Base-by-base conservation (phyloP, 1,284 basidiomycete genomes). In the Fistulina hepatica region DNA sequence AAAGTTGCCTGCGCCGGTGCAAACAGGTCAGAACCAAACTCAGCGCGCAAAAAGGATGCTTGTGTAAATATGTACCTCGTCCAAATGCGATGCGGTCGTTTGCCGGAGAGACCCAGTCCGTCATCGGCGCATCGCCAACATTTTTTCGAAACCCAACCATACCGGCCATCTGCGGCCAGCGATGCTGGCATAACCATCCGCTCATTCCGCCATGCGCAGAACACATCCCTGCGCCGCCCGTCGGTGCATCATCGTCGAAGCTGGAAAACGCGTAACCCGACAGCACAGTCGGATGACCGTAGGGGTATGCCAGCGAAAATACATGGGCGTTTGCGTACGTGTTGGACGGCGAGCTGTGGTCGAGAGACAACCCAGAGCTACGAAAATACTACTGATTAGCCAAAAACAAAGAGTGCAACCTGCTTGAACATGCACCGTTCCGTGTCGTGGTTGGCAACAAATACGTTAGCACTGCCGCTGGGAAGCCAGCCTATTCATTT, bases 401-500 rank as follows among this genome's bases (percentile, higher is more conserved):
- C 4, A 13, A 20, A n/a, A 8, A 27, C 17, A 38, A 12, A 3
- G 28, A 28, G 12, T n/a, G 3, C 2, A 7, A 43, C 66, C 34
- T 45, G 76, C 76, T 27, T n/a, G n/a, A n/a, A n/a, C n/a, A n/a
- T n/a, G n/a, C n/a, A n/a, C n/a, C 78, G 58, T 52, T 81, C 79
- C 0, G 77, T 80, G 47, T 81, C 79, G 44, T 81, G 78, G 48
- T 81, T 78, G 0, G 68, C 62, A 4, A 81, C 76, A 44, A 81
- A 81, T 13, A 76, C 70, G 45, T 82, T 81, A 0, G 78, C 77
- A 22, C 53, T 49, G 1, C 54, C 55, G 5, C 73, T 64, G 0
- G 67, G 26, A 3, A 80, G 59, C 77, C 76, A 81, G 10, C 73
- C 76, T 75, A 33, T n/a, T 31, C 4, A 25, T 20, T 33, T 20